Conservation (phyloP, 2,329 filamentous ascomycete genomes). For the Ceratocystis ficicola region DNA sequence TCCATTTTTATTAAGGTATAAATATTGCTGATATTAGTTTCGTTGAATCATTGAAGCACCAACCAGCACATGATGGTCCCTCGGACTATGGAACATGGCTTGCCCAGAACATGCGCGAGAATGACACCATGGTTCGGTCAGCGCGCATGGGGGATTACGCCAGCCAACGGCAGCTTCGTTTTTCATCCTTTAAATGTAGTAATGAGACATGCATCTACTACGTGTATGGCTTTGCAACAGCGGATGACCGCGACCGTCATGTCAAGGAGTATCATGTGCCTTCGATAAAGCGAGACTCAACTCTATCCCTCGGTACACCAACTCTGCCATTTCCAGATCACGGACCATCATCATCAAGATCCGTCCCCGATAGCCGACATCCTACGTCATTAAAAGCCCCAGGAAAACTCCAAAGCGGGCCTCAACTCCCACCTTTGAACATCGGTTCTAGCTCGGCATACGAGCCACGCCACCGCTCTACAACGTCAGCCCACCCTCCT, state of each 20-base stretch:
- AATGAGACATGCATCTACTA: constrained; percentile 45
- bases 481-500: not conserved
- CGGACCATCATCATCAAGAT: not conserved
- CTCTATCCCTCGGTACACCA: constrained; percentile 32
- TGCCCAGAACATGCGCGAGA: constrained; percentile 12
- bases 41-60: constrained; percentile 31
- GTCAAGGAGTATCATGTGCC: constrained; percentile 34
- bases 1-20: constrained; percentile 29
- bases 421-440: constrained; percentile 8
- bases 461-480: not conserved
- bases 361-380: not conserved
- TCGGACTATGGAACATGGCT: constrained; percentile 17
- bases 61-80: constrained; percentile 28
- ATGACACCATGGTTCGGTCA: constrained; percentile 17
- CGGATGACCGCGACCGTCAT: constrained; percentile 42
- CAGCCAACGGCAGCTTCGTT: constrained; percentile 22
- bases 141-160: constrained; percentile 19
- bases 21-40: constrained; percentile 34
- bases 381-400: not conserved
- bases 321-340: constrained; percentile 28
- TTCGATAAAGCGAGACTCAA: constrained; percentile 35
- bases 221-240: constrained; percentile 44
- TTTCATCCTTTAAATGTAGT: constrained; percentile 41
- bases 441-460: not conserved
- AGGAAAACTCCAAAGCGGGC: not conserved